These are phyloP conservation scores for Prasinococcaceae sp. DNA, from an alignment of 139 green algal genomes.

Conservation along the genomic window DNA sequence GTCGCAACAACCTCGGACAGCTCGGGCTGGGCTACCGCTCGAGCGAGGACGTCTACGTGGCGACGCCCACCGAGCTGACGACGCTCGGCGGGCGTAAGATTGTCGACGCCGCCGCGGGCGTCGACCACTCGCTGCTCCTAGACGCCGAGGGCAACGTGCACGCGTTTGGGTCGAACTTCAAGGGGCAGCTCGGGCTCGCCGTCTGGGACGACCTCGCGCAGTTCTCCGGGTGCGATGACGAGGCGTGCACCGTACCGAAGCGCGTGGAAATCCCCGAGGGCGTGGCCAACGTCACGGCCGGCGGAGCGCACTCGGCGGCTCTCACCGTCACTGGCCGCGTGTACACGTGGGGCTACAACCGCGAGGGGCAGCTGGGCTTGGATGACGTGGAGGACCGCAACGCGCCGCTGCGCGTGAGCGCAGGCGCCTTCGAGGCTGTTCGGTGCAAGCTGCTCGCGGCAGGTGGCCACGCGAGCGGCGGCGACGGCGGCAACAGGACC, in stretches of 20 bases:
- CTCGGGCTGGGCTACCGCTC: conserved; percentile 2
- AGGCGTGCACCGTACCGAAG: not conserved
- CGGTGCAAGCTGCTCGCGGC: conserved; percentile 2
- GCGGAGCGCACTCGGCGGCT: not conserved
- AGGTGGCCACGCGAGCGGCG: not conserved
- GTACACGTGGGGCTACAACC: conserved; percentile 16
- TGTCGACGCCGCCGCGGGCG: not conserved
- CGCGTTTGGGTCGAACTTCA: conserved; percentile 5
- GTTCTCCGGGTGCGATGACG: no score
- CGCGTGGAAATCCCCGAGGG: not conserved
- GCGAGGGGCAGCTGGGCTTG: conserved; percentile 17
- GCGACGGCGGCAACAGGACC: not conserved
- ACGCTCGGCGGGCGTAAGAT: not conserved
- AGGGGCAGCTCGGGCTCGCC: conserved; percentile 13
- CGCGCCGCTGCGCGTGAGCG: not conserved
- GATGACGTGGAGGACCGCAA: not conserved
- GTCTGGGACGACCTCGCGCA: not conserved
- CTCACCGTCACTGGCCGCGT: conserved; percentile 3
- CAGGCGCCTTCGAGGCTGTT: not conserved
- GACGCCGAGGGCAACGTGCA: not conserved
- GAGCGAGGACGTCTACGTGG: not conserved
- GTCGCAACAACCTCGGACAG: conserved; percentile 9
- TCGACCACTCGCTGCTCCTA: conserved; percentile 6
- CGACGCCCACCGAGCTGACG: not conserved
- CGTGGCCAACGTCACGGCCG: conserved; percentile 2